Evolutionary conservation across 2,329 filamentous ascomycete genomes (phyloP), one percentile per base, ranked within the genome.

Genomic region (Xylariaceae sp.): DNA sequence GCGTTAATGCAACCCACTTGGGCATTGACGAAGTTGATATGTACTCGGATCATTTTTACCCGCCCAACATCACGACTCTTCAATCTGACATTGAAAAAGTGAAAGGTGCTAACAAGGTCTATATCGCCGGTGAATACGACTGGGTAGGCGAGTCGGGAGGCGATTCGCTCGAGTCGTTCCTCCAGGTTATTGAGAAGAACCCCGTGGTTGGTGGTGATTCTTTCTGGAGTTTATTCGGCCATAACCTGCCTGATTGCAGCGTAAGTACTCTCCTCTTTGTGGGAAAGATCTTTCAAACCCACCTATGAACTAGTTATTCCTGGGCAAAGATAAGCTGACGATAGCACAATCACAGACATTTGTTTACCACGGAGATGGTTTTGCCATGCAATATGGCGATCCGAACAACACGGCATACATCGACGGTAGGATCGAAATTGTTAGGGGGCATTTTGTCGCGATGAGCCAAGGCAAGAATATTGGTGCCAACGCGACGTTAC

Each of bases 41-140:
- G 21, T 73, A 67, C 55, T 72, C 67, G 12, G 64, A 76, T 54
- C 73, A 75, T 52, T 74, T 67, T 56, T 75, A 75, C 49, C 71
- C 71, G 0, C 54, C 68, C 39, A 62, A 69, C 48, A 60, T 63
- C n/a, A 55, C 55, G 22, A 69, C 68, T 50, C 57, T 76, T 25
- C 54, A 63, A 40, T 46, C 51, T 1, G 71, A 68, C 38, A 67
- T 73, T 32, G 59, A 54, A 5, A 52, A 58, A 5, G 70, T 69
- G 12, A 64, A 64, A 44, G 45, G 50, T 6, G 64, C 55, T 3
- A 51, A 63, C 41, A 67, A 67, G 46, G 64, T 68, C 12, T 74
- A 73, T 51, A 65, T 72, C 29, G 69, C 66, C 2, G 73, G 71
- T 11, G 72, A 75, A 50, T 74, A 73, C 47, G 70, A 66, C 49